Conservation (phyloP, 2,329 filamentous ascomycete species). For the Colletotrichum sp. region DNA sequence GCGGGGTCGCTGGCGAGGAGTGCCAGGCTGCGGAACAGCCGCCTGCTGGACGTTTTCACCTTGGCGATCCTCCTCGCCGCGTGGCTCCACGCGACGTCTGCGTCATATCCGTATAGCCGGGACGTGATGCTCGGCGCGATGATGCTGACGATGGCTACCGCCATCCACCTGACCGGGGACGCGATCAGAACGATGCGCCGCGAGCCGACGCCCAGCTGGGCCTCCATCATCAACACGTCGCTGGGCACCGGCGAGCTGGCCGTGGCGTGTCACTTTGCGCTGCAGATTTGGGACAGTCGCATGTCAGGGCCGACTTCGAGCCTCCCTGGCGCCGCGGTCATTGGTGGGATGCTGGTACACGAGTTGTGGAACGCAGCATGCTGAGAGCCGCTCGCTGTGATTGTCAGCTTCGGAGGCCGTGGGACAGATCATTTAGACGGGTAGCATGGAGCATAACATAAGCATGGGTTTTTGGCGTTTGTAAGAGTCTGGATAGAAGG, state of each 20-base stretch:
- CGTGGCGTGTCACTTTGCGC: slow-evolving; percentile 12
- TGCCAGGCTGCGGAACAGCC: slow-evolving; percentile 11
- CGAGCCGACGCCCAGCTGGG: slow-evolving; percentile 5
- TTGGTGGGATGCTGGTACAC: slow-evolving; percentile 18
- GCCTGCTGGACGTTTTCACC: slow-evolving; percentile 20
- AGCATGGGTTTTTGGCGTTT: slow-evolving; percentile 1
- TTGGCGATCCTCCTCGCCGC: slow-evolving; percentile 9
- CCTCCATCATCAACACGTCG: slow-evolving; percentile 9
- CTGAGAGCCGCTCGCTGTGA: not conserved
- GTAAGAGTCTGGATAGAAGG: not conserved
- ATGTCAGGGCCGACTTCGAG: not conserved
- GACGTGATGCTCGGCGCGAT: slow-evolving; percentile 23
- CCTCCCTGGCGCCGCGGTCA: slow-evolving; percentile 11
- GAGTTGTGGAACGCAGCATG: slow-evolving; percentile 20
- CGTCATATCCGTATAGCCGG: slow-evolving; percentile 14
- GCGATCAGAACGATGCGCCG: slow-evolving; percentile 11
- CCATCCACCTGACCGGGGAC: slow-evolving; percentile 16
- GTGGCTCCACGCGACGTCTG: slow-evolving; percentile 20
- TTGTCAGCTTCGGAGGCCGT: not conserved
- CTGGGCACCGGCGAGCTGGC: slow-evolving; percentile 19
- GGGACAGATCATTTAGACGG: not conserved
- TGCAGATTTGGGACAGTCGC: slow-evolving; percentile 15
- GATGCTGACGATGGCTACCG: slow-evolving; percentile 14
- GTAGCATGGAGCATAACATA: slow-evolving; percentile 14
- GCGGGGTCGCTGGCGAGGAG: not conserved